Evolutionary conservation across 257 asterid species (phyloP).

Genomic region (Solanum pinnatisectum): DNA sequence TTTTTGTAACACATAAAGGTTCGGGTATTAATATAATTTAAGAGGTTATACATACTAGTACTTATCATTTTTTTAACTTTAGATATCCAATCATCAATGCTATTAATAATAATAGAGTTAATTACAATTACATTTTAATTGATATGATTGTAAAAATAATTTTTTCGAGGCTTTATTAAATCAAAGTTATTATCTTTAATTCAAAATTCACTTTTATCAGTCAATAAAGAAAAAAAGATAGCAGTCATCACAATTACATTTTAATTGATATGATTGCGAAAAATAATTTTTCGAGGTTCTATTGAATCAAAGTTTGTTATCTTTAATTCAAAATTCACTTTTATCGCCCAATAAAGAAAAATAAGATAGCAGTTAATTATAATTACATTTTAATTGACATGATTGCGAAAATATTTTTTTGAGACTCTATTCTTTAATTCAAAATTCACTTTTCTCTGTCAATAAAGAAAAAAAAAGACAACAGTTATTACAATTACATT

Average conservation of each 20-base stretch:
- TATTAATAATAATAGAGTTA: neutral
- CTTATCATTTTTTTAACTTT: neutral
- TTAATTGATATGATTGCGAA: neutral
- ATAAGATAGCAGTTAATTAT: too few species aligned
- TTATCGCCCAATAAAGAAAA: neutral
- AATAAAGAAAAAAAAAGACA: too few species aligned
- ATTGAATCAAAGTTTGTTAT: neutral
- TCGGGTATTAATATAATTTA: neutral
- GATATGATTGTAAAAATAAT: neutral
- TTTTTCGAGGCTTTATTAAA: neutral
- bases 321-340: neutral
- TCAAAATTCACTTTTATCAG: neutral
- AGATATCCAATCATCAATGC: neutral
- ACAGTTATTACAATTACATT: too few species aligned
- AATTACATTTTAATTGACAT: too few species aligned
- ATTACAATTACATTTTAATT: neutral
- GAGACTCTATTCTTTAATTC: too few species aligned
- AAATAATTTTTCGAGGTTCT: neutral
- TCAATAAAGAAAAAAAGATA: neutral
- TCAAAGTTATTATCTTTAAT: neutral
- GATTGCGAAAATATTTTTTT: neutral
- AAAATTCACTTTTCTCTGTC: too few species aligned
- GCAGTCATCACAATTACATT: neutral
- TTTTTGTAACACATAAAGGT: neutral
- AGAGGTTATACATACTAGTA: neutral